Base-by-base conservation (phyloP, 345 rosid genomes). In the Luvunga scandens region DNA sequence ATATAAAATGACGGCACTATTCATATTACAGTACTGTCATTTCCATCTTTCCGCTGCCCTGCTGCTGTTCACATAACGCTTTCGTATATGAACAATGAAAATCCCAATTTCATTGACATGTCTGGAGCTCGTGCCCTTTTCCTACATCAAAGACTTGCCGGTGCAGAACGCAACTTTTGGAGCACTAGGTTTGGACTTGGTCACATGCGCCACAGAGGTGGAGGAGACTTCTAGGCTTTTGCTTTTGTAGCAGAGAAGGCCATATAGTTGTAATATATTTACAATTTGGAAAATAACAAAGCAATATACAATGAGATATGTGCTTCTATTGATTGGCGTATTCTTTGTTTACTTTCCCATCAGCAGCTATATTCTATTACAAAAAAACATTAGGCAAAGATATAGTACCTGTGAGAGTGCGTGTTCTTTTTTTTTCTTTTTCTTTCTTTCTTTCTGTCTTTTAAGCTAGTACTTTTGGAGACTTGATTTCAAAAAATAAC, bases 131-230 rank as follows among this genome's bases (percentile, higher is more conserved):
- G 2, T 22, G 5, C 18, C 27, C 25, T 73, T 53, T 61, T 50
- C 71, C 50, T 16, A 24, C 71, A 33, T 22, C 60, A 75, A 34
- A 48, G 33, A 75, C 55, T 31, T 31, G 34, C 34, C 66, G 1
- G 48, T 30, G 36, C 31, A 48, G 25, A 30, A 74, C 77, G 77
- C 77, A 74, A 42, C 69, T 45, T 33, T 28, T 45, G 45, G 27
- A 27, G 18, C 69, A 39, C 45, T 75, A 12, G 60, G 25, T 75
- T 75, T 45, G 69, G n/a, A 45, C 39, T 39, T 2, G n/a, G 38
- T 39, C 77, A 39, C 68, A 9, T 28, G 77, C 38, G 16, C 57
- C 5, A 8, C 9, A 39, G 36, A 4, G 39, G 55, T 19, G 18
- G 5, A 33, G 36, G 25, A 25, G 13, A 31, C 3, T 61, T 39